Base-by-base conservation (phyloP, 345 rosid species). In the Gynandropsis gynandra region DNA sequence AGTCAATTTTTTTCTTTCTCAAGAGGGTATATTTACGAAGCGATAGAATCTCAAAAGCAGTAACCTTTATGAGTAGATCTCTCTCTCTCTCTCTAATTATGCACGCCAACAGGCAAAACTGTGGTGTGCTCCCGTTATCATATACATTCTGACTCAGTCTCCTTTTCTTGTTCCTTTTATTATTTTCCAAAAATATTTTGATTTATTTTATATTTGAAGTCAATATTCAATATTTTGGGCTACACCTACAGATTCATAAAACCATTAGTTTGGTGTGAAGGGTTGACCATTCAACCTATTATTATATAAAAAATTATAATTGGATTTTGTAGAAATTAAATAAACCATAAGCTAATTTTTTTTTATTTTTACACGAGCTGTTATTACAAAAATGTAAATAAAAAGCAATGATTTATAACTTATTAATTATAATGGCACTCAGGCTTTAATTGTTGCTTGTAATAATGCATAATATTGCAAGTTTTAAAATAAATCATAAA, bases 171-270 rank as follows among this genome's bases (percentile, higher is more conserved):
- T 10, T 42, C 13, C n/a, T 7, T 50, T 7, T 16, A 24, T 9
- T 9, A 29, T 10, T 4, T 8, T 4, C 1, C 16, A 35, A 21
- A 21, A 19, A 9, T 35, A 14, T 56, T 18, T 34, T 56, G 31
- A 5, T 16, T 19, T 8, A 31, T 10, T 20, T 10, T 39, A 15
- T 4, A 49, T 10, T n/a, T 17, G 18, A 31, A 52, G 53, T 61
- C 53, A 52, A 52, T 5, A 41, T 37, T 61, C 52, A 36, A 51
- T 61, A 45, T 34, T 52, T 61, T 61, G 38, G 52, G 16, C 19
- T 5, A 35, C 36, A 50, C 44, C 43, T 14, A 32, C 37, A 32
- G 19, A 39, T 13, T 16, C 9, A 35, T 47, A 47, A 11, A 40
- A 31, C 10, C 57, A 63, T 9, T 16, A 19, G 56, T 54, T 54